Evolutionary conservation across 805 yeast genomes (phyloP).

Genomic region (Candida rishiriensis): DNA sequence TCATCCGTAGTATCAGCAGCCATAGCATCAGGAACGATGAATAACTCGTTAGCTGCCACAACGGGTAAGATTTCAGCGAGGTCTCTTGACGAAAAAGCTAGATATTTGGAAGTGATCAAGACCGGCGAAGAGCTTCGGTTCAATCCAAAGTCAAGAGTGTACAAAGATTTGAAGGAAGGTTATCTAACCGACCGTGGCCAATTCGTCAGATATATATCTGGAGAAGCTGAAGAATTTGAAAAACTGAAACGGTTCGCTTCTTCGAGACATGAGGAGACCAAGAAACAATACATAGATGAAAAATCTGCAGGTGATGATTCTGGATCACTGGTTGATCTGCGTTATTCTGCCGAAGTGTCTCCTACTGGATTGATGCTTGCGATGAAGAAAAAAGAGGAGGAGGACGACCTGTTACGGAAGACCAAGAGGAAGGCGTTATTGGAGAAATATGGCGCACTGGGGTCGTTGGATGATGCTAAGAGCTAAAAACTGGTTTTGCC

Average conservation of each 20-base stretch:
- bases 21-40: not conserved
- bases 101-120: constrained; percentile 51
- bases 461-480: not conserved
- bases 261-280: constrained; percentile 16
- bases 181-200: constrained; percentile 34
- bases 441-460: constrained; percentile 34
- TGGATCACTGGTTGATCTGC: constrained; percentile 20
- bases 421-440: constrained; percentile 30
- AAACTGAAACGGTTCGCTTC: constrained; percentile 43
- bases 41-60: constrained; percentile 11
- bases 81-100: constrained; percentile 73
- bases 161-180: constrained; percentile 29
- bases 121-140: constrained; percentile 40
- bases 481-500: no score
- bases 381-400: constrained; percentile 31
- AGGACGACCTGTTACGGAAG: constrained; percentile 25
- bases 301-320: constrained; percentile 4
- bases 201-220: constrained; percentile 51
- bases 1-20: constrained; percentile 7
- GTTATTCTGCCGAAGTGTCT: constrained; percentile 33
- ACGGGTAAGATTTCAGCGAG: constrained; percentile 43
- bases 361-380: constrained; percentile 43
- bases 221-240: constrained; percentile 53
- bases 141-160: constrained; percentile 50
- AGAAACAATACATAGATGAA: constrained; percentile 12